Percentiles rank a stretch among this genome's conserved stretches.
Evolutionary conservation across 208 protist species (phyloP).

Genomic region (Leishmania turanica): DNA sequence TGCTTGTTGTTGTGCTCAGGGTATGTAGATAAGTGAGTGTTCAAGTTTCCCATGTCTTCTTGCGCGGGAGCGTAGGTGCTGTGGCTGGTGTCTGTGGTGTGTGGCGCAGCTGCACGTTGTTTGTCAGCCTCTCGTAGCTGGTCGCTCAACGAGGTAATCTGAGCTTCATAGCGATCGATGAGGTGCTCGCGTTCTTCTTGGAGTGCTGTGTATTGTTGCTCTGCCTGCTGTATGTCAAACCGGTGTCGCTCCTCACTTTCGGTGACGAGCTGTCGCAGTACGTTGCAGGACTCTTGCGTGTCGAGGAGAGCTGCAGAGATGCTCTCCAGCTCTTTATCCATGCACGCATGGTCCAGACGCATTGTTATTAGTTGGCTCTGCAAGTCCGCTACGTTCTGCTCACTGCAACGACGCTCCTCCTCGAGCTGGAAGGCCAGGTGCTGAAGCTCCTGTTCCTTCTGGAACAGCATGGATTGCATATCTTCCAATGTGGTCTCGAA

Average conservation of each 20-base stretch:
- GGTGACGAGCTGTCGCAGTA: slow-evolving; percentile 7
- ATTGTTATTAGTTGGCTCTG: slow-evolving; percentile 22
- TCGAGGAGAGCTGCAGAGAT: slow-evolving; percentile 25
- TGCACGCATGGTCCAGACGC: slow-evolving; percentile 22
- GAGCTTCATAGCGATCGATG: background rate
- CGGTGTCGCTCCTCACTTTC: slow-evolving; percentile 27
- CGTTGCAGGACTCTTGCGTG: slow-evolving; percentile 18
- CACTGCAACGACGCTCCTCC: slow-evolving; percentile 13
- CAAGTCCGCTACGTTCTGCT: slow-evolving; percentile 7
- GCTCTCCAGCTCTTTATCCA: slow-evolving; percentile 19
- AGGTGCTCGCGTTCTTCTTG: background rate
- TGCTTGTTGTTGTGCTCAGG: background rate
- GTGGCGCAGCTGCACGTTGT: rapidly evolving
- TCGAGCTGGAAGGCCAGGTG: slow-evolving; percentile 16
- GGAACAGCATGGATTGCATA: slow-evolving; percentile 13
- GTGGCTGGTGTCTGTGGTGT: background rate
- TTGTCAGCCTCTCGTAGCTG: background rate
- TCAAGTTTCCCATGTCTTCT: background rate
- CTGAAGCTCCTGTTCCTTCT: slow-evolving; percentile 22
- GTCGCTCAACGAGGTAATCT: background rate
- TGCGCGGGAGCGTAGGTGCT: background rate
- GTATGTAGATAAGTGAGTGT: background rate
- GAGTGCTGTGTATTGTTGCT: background rate
- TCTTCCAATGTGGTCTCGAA: slow-evolving; percentile 17
- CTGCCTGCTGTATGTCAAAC: background rate